These are phyloP conservation scores for Wallacemonas collosoma DNA, from an alignment of 208 protist genomes.

Conservation along the genomic window DNA sequence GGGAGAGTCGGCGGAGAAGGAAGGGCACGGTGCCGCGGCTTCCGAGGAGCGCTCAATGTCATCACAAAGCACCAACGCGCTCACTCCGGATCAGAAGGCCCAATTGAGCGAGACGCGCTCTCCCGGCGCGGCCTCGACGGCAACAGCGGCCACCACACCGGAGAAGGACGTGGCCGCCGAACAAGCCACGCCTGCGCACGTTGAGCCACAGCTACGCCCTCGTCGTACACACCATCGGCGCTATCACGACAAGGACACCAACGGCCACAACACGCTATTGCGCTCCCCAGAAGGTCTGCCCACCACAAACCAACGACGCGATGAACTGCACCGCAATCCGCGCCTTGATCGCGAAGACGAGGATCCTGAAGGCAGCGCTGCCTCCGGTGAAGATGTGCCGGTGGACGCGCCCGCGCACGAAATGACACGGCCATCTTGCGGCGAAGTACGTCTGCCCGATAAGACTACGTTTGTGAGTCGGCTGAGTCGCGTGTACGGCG, in stretches of 20 bases:
- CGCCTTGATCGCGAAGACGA: too few species aligned
- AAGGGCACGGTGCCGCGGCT: neutral
- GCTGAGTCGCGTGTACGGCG: neutral
- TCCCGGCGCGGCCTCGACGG: neutral
- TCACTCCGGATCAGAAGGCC: conserved; percentile 19
- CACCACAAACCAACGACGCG: too few species aligned
- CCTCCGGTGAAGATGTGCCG: too few species aligned
- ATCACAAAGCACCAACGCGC: conserved; percentile 28
- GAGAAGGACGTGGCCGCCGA: neutral
- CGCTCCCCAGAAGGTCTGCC: too few species aligned
- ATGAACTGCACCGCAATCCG: too few species aligned
- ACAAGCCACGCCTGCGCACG: too few species aligned
- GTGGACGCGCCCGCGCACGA: too few species aligned
- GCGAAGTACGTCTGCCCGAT: too few species aligned
- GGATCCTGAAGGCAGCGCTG: too few species aligned
- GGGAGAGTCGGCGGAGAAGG: neutral
- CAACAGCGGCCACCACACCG: neutral
- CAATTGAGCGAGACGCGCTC: neutral
- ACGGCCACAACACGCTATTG: too few species aligned
- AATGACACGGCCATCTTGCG: too few species aligned
- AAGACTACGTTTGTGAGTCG: neutral
- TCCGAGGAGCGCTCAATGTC: conserved; percentile 18
- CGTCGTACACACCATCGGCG: neutral
- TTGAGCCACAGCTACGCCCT: neutral
- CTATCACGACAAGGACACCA: neutral